Evolutionary conservation across 345 rosid species (phyloP), one percentile per base, ranked within the genome.

Genomic region (Bruguiera sexangula): DNA sequence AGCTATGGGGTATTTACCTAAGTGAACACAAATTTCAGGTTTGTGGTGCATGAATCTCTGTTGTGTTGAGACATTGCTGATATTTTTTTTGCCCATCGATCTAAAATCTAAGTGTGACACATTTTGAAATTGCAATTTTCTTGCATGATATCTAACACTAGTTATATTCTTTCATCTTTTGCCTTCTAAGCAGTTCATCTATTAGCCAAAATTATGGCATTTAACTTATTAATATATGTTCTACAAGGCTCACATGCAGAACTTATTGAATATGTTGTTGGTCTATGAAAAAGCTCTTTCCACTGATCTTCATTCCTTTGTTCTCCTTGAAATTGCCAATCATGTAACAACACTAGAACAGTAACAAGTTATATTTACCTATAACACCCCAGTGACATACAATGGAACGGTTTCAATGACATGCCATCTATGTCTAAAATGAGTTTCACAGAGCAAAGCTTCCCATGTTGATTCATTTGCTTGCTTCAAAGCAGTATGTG

Each of bases 41-140:
- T 80, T 94, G 69, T 94, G 98, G 97, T 91, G 97, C 85, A 69
- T 91, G 87, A 89, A 94, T 85, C 95, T 97, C 92, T 6, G 93
- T 94, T 79, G 98, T 91, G 30, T 94, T 91, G 81, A 86, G 96
- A 94, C 76, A 74, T 89, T 22, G 92, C 95, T 58, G 84, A 88
- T 69, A 88, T 94, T 94, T 71, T 94, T 95, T 63, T 79, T 94
- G 81, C 87, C 98, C 11, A 72, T 89, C 75, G 87, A 89, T 81
- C 83, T 94, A 83, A 94, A 96, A 31, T 91, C 97, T 21, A 85
- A 84, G 97, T 69, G 62, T 67, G 62, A 55, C 39, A 8, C 34
- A 8, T 67, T 26, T 18, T 21, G 21, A 8, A 31, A 8, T 19
- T 16, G 15, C 13, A 26, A 54, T 26, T 54, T 54, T 21, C 8